These are phyloP conservation scores for Metroxylon sagu DNA, from an alignment of 176 grass and related monocot genomes.

Conservation along the genomic window DNA sequence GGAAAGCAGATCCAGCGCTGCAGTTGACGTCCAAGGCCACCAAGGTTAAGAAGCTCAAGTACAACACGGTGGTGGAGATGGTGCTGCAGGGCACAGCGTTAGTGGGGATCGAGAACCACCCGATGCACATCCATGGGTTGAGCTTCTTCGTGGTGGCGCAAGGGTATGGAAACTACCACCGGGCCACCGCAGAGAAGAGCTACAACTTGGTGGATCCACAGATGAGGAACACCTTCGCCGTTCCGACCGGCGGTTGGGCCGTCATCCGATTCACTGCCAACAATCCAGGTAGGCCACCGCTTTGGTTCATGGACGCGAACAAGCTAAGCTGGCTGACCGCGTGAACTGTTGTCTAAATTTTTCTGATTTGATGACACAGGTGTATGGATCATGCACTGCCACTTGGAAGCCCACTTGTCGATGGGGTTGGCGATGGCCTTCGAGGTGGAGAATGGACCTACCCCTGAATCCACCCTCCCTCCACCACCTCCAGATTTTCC, in stretches of 20 bases:
- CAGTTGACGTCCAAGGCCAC: constrained; percentile 23
- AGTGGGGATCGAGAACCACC: constrained; percentile 57
- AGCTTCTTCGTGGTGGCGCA: constrained; percentile 63
- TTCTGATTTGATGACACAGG: constrained; percentile 10
- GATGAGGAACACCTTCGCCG: constrained; percentile 51
- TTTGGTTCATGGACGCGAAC: too few relatives aligned
- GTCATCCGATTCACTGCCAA: constrained; percentile 66
- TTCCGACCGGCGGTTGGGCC: constrained; percentile 49
- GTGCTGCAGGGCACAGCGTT: constrained; percentile 68
- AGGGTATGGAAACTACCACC: constrained; percentile 52
- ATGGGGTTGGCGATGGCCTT: constrained; percentile 46
- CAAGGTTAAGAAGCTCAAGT: constrained; percentile 35
- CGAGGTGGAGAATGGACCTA: constrained; percentile 49
- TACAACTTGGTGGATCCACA: constrained; percentile 56
- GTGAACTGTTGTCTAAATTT: not conserved
- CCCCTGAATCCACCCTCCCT: constrained; percentile 19
- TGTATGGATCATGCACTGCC: constrained; percentile 71
- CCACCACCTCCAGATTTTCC: constrained; percentile 43
- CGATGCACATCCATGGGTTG: constrained; percentile 53
- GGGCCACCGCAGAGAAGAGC: not conserved
- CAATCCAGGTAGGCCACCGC: constrained; percentile 37
- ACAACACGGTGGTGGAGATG: constrained; percentile 48
- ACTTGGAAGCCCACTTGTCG: constrained; percentile 48
- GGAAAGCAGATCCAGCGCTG: constrained; percentile 1
- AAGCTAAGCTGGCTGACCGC: too few relatives aligned